Percentiles rank a stretch among this genome's conserved stretches.
Evolutionary conservation across 1,284 basidiomycete species (phyloP).

Genomic region (Tilletia setariae): DNA sequence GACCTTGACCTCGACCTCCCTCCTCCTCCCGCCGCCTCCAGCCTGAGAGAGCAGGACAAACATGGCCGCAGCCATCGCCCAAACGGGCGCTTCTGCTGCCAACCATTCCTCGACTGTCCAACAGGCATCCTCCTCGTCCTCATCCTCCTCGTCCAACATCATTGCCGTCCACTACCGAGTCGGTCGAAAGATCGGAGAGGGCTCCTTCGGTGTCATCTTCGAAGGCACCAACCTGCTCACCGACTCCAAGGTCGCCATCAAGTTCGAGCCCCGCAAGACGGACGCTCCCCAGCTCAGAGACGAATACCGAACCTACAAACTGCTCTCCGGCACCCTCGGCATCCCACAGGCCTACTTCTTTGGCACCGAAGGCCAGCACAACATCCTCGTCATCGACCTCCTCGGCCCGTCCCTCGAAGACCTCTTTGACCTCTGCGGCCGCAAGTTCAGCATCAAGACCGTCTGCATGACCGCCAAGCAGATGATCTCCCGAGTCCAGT

Average conservation of each 20-base stretch:
- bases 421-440: slow-evolving; percentile 16
- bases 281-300: slow-evolving; percentile 17
- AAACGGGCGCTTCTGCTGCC: too few relatives aligned
- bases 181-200: slow-evolving; percentile 82
- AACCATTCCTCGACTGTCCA: too few relatives aligned
- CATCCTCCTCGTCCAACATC: slow-evolving; percentile 16
- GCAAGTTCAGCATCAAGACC: slow-evolving; percentile 17
- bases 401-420: slow-evolving; percentile 17
- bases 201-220: slow-evolving; percentile 77
- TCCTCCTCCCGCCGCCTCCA: too few relatives aligned
- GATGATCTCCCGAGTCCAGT: slow-evolving; percentile 17
- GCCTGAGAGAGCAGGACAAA: too few relatives aligned
- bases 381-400: slow-evolving; percentile 17
- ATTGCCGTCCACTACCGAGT: slow-evolving; percentile 57
- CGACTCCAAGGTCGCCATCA: slow-evolving; percentile 16
- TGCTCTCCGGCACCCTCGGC: slow-evolving; percentile 4
- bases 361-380: slow-evolving; percentile 15
- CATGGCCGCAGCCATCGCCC: too few relatives aligned
- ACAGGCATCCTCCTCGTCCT: slow-evolving; percentile 1
- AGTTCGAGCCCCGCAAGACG: slow-evolving; percentile 17
- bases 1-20: too few relatives aligned
- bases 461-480: slow-evolving; percentile 18
- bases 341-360: slow-evolving; percentile 18
- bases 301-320: slow-evolving; percentile 16
- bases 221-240: slow-evolving; percentile 18